Conservation (phyloP, 345 rosid species). For the Excoecaria agallocha region DNA sequence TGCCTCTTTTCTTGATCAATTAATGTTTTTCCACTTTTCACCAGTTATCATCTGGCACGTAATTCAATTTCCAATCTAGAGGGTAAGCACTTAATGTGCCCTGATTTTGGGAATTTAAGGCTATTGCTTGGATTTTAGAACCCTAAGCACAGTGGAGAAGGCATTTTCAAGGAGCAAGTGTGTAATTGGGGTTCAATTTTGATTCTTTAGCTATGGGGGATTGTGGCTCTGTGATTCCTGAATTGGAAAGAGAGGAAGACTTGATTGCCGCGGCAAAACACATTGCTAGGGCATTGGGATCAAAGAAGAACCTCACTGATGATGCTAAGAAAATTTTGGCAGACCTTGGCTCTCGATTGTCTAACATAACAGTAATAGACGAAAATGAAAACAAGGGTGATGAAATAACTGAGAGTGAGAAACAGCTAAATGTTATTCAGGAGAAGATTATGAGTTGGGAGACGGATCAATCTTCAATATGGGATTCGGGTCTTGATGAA, state of each 20-base stretch:
- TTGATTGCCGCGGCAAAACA: conserved; percentile 65
- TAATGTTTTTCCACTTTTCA: not conserved
- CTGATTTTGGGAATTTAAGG: conserved; percentile 7
- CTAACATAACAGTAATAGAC: conserved; percentile 34
- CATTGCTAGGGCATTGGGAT: conserved; percentile 52
- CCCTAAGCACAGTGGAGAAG: not conserved
- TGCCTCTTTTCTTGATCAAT: conserved; percentile 8
- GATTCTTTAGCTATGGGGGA: conserved; percentile 47
- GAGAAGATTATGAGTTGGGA: conserved; percentile 71
- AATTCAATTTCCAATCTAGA: conserved; percentile 8
- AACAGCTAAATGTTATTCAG: conserved; percentile 45
- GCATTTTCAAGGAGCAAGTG: not conserved
- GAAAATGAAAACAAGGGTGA: conserved; percentile 21
- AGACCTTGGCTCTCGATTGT: conserved; percentile 57
- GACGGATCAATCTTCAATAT: conserved; percentile 69
- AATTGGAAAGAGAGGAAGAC: conserved; percentile 50
- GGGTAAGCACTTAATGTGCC: not conserved
- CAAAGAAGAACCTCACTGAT: conserved; percentile 52
- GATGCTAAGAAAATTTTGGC: conserved; percentile 57
- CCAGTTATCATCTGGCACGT: not conserved
- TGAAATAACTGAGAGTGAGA: conserved; percentile 42
- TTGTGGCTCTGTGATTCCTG: conserved; percentile 24
- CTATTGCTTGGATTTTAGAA: not conserved
- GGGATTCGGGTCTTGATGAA: conserved; percentile 61
- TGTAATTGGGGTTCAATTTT: not conserved